Conservation (phyloP, 2,329 filamentous ascomycete species). For the Emydomyces testavorans region DNA sequence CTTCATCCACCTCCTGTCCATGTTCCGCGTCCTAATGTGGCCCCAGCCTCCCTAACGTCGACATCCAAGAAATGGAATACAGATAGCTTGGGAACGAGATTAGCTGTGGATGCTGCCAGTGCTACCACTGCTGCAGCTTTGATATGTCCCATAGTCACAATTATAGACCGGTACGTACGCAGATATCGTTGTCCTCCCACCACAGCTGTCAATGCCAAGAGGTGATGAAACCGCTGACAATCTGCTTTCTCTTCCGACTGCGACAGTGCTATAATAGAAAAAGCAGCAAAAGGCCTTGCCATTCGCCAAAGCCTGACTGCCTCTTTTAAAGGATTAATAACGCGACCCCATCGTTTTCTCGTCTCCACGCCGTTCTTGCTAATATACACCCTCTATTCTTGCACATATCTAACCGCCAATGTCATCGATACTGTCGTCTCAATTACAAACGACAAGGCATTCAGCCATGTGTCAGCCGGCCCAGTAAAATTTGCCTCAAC, state of each 20-base stretch:
- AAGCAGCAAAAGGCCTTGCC: slow-evolving; percentile 36
- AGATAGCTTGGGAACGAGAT: slow-evolving; percentile 53
- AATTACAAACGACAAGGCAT: slow-evolving; percentile 47
- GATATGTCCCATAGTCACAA: slow-evolving; percentile 72
- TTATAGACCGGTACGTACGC: slow-evolving; percentile 63
- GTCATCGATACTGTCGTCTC: slow-evolving; percentile 68
- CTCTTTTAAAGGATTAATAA: slow-evolving; percentile 32
- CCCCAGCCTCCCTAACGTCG: not conserved
- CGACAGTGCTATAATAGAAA: slow-evolving; percentile 40
- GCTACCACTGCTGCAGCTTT: slow-evolving; percentile 61
- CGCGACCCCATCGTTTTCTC: slow-evolving; percentile 35
- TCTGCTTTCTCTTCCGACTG: not conserved
- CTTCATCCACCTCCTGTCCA: slow-evolving; percentile 6
- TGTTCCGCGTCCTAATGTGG: slow-evolving; percentile 6
- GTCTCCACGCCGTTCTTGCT: slow-evolving; percentile 39
- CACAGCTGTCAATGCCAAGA: not conserved
- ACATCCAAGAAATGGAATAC: slow-evolving; percentile 55
- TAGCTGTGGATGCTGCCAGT: slow-evolving; percentile 57
- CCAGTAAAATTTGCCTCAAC: slow-evolving; percentile 71
- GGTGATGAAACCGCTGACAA: not conserved
- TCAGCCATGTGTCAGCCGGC: slow-evolving; percentile 56
- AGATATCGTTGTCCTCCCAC: not conserved
- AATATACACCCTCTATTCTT: slow-evolving; percentile 58
- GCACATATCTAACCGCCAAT: slow-evolving; percentile 85
- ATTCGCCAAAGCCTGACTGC: slow-evolving; percentile 33